A percentile compares a stretch with the other conserved stretches of the same genome.
These are phyloP conservation scores for Lojkania enalia DNA, from an alignment of 2,329 filamentous ascomycete genomes.

Conservation along the genomic window DNA sequence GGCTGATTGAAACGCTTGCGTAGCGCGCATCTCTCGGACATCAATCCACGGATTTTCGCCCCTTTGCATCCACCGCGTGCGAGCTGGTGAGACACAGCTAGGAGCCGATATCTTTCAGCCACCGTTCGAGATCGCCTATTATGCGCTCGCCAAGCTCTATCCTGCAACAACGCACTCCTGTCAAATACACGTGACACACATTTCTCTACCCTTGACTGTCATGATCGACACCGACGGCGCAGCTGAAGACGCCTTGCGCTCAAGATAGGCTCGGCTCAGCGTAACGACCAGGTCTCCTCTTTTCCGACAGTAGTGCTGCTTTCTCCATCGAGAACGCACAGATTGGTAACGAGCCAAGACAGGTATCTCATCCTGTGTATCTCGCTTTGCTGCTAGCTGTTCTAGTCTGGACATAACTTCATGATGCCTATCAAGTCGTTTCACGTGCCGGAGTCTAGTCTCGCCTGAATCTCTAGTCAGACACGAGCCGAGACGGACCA, in stretches of 20 bases:
- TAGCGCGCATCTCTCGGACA: too few relatives aligned
- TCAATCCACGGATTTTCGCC: too few relatives aligned
- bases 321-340: conserved; percentile 18
- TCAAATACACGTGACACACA: conserved; percentile 12
- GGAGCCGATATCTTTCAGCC: conserved; percentile 16
- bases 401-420: conserved; percentile 12
- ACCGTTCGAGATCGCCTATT: conserved; percentile 15
- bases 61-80: too few relatives aligned
- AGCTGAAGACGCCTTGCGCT: conserved; percentile 18
- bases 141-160: conserved; percentile 15
- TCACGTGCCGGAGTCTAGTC: conserved; percentile 4
- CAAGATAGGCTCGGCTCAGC: conserved; percentile 14
- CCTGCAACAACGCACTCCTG: conserved; percentile 9
- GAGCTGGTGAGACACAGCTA: too few relatives aligned
- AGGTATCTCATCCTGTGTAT: conserved; percentile 12
- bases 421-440: conserved; percentile 12
- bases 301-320: conserved; percentile 1
- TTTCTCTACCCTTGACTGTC: conserved; percentile 17
- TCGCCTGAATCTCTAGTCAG: conserved; percentile 5
- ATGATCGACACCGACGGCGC: conserved; percentile 17
- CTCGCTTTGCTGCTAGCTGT: conserved; percentile 12
- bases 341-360: conserved; percentile 22
- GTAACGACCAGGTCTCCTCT: conserved; percentile 15
- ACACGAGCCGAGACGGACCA: conserved; percentile 13
- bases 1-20: too few relatives aligned